A percentile compares a stretch with the other conserved stretches of the same genome.
Conservation (phyloP, 192 early-diverging fungal species). For the Coemansia sp. region DNA sequence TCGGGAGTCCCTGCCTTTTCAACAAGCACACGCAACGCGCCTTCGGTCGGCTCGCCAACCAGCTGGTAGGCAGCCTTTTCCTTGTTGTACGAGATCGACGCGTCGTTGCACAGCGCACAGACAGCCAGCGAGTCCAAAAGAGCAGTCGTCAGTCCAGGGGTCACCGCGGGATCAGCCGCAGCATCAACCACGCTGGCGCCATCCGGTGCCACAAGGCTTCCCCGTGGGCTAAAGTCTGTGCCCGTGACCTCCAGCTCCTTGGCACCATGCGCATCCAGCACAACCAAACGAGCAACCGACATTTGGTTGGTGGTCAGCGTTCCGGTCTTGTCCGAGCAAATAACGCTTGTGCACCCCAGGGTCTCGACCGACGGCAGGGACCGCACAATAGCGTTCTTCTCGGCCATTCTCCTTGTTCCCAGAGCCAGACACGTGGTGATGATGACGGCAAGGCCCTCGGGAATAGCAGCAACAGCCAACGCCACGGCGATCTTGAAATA, state of each 20-base stretch:
- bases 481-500: conserved; percentile 99
- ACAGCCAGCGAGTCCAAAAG: conserved; percentile 53
- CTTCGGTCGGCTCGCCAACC: conserved; percentile 98
- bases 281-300: conserved; percentile 73
- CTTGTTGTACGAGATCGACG: conserved; percentile 79
- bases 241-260: conserved; percentile 81
- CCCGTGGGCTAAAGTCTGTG: conserved; percentile 84
- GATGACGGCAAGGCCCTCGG: conserved; percentile 97
- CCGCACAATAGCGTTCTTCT: conserved; percentile 93
- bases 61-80: conserved; percentile 66
- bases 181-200: conserved; percentile 56
- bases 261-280: conserved; percentile 57
- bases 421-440: conserved; percentile 98
- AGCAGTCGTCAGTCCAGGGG: conserved; percentile 73
- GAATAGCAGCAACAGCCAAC: conserved; percentile 97
- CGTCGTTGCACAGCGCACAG: conserved; percentile 90
- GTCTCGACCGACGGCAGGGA: conserved; percentile 93
- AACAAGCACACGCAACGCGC: conserved; percentile 88
- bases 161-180: conserved; percentile 57
- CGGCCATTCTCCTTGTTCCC: conserved; percentile 97
- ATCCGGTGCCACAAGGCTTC: conserved; percentile 59
- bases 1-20: conserved; percentile 90
- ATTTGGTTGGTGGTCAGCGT: conserved; percentile 99
- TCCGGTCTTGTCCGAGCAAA: conserved; percentile 99
- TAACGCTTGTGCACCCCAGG: conserved; percentile 94